Evolutionary conservation across 345 rosid species (phyloP).

Genomic region (Syzygium aqueum): DNA sequence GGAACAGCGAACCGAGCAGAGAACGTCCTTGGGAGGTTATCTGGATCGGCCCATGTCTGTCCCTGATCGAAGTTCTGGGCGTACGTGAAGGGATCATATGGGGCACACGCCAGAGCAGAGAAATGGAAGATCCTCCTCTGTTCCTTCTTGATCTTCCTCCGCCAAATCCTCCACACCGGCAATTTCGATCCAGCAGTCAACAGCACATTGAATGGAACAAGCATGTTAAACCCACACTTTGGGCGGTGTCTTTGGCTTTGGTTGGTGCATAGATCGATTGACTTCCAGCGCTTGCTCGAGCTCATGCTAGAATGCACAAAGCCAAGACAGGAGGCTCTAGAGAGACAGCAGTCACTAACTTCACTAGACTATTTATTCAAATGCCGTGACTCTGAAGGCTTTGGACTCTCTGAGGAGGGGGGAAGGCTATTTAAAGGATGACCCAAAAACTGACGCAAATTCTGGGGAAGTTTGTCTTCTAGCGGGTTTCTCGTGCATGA

Average conservation of each 20-base stretch:
- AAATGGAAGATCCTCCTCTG: slow-evolving; percentile 13
- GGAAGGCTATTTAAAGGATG: background rate
- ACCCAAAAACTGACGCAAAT: background rate
- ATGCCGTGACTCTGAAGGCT: background rate
- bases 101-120: background rate
- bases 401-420: background rate
- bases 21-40: slow-evolving; percentile 25
- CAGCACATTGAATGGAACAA: background rate
- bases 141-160: slow-evolving; percentile 26
- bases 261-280: background rate
- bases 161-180: slow-evolving; percentile 13
- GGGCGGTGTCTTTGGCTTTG: background rate
- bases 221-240: background rate
- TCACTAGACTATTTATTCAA: background rate
- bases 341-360: background rate
- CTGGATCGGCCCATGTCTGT: slow-evolving; percentile 20
- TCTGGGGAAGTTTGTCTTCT: background rate
- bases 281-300: background rate
- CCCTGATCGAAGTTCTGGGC: slow-evolving; percentile 39
- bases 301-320: background rate
- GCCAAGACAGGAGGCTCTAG: background rate
- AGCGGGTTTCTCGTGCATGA: background rate
- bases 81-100: slow-evolving; percentile 24
- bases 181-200: background rate
- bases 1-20: slow-evolving; percentile 30